phyloP scores from a whole-genome alignment of 179 eudicot genomes.

The Beta corolliflora region DNA sequence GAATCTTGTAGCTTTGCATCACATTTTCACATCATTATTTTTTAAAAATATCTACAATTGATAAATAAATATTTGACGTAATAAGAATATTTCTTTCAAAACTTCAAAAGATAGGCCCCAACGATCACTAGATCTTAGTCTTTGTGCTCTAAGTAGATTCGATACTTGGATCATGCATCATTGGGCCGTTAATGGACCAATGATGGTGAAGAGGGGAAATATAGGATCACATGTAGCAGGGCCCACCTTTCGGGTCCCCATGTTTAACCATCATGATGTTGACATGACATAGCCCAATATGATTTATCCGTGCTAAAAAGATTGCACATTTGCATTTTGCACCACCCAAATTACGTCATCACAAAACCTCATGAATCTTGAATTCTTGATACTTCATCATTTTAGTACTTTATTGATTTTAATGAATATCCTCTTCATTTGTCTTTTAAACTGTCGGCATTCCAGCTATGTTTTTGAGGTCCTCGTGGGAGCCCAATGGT shows the following conservation, averaged over 20 bases:
- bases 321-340: no score
- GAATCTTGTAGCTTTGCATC: no score
- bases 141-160: no score
- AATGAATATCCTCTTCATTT: background rate
- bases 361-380: background rate
- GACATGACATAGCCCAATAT: background rate
- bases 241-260: conserved; percentile 12
- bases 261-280: conserved; percentile 4
- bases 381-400: background rate
- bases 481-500: no score
- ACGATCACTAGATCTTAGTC: no score
- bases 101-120: no score
- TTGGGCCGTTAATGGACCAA: background rate
- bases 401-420: background rate
- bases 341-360: background rate
- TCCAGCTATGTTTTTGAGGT: no score
- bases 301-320: no score
- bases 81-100: no score
- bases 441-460: conserved; percentile 6
- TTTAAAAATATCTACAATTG: no score
- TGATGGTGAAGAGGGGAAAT: background rate
- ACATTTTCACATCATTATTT: no score
- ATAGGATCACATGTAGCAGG: conserved; percentile 26
- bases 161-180: background rate
- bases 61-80: no score